Conservation (phyloP, 805 yeast genomes). For the Teunomyces tritomae region DNA sequence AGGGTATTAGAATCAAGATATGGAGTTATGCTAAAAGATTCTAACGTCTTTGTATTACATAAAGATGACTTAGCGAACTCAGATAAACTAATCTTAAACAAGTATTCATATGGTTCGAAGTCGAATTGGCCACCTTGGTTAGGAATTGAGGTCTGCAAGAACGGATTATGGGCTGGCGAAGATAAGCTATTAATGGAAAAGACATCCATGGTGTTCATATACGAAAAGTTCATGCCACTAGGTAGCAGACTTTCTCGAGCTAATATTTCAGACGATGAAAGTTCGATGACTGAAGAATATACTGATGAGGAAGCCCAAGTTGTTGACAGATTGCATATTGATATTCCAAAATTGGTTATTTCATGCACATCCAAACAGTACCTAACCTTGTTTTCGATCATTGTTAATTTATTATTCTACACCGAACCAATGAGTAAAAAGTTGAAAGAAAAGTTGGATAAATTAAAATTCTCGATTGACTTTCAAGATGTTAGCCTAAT, state of each 20-base stretch:
- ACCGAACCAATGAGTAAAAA: slow-evolving; percentile 66
- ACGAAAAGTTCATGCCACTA: slow-evolving; percentile 42
- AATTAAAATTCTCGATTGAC: slow-evolving; percentile 67
- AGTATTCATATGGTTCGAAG: slow-evolving; percentile 59
- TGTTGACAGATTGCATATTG: slow-evolving; percentile 47
- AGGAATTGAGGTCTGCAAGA: slow-evolving; percentile 61
- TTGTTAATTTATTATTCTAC: slow-evolving; percentile 64
- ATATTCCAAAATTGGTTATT: slow-evolving; percentile 66
- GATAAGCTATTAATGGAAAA: slow-evolving; percentile 59
- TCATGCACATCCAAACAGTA: slow-evolving; percentile 75
- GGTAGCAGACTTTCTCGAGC: slow-evolving; percentile 13
- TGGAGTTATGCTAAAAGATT: slow-evolving; percentile 65
- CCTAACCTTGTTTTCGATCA: slow-evolving; percentile 59
- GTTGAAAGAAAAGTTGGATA: slow-evolving; percentile 58
- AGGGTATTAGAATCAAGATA: slow-evolving; percentile 57
- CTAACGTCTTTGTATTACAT: slow-evolving; percentile 68
- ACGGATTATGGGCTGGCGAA: slow-evolving; percentile 39
- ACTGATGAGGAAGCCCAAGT: neutral
- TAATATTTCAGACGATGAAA: slow-evolving; percentile 6
- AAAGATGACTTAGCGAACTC: slow-evolving; percentile 40
- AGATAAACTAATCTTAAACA: slow-evolving; percentile 44
- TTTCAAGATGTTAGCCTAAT: slow-evolving; percentile 57
- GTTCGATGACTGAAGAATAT: neutral
- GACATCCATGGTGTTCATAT: slow-evolving; percentile 60
- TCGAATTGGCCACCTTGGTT: slow-evolving; percentile 88